Evolutionary conservation across 2,329 filamentous ascomycete genomes (phyloP).

Genomic region (Kalmusia sp.): DNA sequence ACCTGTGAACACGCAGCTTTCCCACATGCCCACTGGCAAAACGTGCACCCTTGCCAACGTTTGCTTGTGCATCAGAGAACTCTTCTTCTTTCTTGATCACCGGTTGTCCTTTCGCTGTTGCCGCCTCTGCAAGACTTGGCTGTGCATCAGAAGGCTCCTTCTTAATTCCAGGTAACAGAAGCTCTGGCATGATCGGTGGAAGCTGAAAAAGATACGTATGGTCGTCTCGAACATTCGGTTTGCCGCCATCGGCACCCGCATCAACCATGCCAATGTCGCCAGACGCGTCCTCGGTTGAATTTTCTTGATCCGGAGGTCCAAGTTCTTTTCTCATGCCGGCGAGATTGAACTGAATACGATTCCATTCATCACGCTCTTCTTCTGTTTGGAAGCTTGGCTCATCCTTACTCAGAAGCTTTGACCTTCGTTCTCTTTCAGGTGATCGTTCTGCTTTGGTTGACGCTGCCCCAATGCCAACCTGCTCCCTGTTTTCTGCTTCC

Average conservation of each 20-base stretch:
- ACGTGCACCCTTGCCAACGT: conserved; percentile 36
- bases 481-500: conserved; percentile 37
- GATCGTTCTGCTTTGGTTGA: conserved; percentile 39
- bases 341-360: conserved; percentile 56
- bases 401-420: conserved; percentile 25
- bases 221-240: conserved; percentile 52
- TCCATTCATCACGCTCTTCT: conserved; percentile 60
- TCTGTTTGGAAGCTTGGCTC: conserved; percentile 59
- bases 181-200: conserved; percentile 66
- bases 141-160: conserved; percentile 30
- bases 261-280: conserved; percentile 51
- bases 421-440: conserved; percentile 41
- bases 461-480: conserved; percentile 25
- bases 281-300: conserved; percentile 42
- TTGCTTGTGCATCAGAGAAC: conserved; percentile 24
- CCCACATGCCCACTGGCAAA: conserved; percentile 63
- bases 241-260: conserved; percentile 24
- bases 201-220: conserved; percentile 70
- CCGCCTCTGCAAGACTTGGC: conserved; percentile 15
- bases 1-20: conserved; percentile 67
- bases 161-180: conserved; percentile 51
- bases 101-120: conserved; percentile 4
- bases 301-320: conserved; percentile 39
- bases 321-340: conserved; percentile 57
- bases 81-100: conserved; percentile 41